A percentile compares a stretch with the other conserved stretches of the same genome.
These are phyloP conservation scores for Spatholobus suberectus DNA, from an alignment of 306 rosid genomes.

Conservation along the genomic window DNA sequence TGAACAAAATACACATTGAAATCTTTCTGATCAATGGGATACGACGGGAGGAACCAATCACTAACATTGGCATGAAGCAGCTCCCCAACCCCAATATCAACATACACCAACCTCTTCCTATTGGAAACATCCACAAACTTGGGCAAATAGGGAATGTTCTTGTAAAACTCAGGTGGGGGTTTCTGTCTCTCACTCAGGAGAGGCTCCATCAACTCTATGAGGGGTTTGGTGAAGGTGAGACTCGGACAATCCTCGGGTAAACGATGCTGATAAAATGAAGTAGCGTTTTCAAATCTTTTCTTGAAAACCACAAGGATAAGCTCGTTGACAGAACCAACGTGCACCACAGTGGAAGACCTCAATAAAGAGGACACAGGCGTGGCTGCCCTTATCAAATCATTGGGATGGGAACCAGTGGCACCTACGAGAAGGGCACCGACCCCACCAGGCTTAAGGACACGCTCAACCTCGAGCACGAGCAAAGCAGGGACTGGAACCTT, in stretches of 20 bases:
- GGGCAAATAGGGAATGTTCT: slow-evolving; percentile 60
- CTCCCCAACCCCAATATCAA: slow-evolving; percentile 84
- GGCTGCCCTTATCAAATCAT: slow-evolving; percentile 74
- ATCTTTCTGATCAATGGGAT: slow-evolving; percentile 66
- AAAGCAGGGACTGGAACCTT: slow-evolving; percentile 75
- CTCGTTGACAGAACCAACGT: slow-evolving; percentile 60
- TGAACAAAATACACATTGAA: slow-evolving; percentile 88
- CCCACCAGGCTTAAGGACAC: slow-evolving; percentile 88
- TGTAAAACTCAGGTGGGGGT: slow-evolving; percentile 36
- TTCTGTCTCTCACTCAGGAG: slow-evolving; percentile 54
- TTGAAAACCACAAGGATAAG: slow-evolving; percentile 75
- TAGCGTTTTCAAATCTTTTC: slow-evolving; percentile 56
- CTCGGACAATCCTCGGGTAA: slow-evolving; percentile 83
- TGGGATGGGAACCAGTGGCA: slow-evolving; percentile 46
- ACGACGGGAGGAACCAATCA: slow-evolving; percentile 71
- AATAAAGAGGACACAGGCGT: slow-evolving; percentile 79
- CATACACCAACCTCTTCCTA: slow-evolving; percentile 65
- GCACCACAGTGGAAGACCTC: slow-evolving; percentile 75
- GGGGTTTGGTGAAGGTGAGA: slow-evolving; percentile 56
- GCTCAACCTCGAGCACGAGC: slow-evolving; percentile 87
- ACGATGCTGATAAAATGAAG: slow-evolving; percentile 53
- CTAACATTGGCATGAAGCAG: slow-evolving; percentile 55
- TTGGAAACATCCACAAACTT: slow-evolving; percentile 66
- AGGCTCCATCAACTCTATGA: slow-evolving; percentile 71
- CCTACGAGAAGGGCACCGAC: slow-evolving; percentile 77